Evolutionary conservation across 345 rosid genomes (phyloP).

Genomic region (Brassica juncea): DNA sequence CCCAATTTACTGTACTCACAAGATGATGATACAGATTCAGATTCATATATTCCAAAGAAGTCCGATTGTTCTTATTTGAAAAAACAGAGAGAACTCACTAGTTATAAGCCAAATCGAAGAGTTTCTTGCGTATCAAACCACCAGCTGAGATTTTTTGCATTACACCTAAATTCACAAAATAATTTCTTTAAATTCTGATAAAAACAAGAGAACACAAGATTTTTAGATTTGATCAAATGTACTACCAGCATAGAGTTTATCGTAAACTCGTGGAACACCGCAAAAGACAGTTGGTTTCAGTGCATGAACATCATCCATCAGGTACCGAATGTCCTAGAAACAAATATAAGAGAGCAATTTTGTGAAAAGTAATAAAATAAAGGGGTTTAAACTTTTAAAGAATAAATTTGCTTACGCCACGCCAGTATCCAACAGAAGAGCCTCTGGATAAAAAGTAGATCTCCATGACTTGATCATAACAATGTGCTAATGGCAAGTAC

Average conservation of each 20-base stretch:
- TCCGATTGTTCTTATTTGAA: neutral
- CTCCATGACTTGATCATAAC: constrained; percentile 84
- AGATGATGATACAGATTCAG: constrained; percentile 3
- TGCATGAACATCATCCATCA: constrained; percentile 86
- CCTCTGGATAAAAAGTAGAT: constrained; percentile 74
- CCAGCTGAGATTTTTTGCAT: constrained; percentile 64
- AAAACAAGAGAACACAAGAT: neutral
- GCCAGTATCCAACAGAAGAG: constrained; percentile 90
- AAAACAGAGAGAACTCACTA: constrained; percentile 58
- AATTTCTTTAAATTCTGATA: neutral
- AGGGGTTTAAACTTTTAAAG: neutral
- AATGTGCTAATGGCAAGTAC: constrained; percentile 90
- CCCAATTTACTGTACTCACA: constrained; percentile 63
- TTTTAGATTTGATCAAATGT: neutral
- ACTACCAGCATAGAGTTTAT: constrained; percentile 72
- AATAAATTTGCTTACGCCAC: constrained; percentile 55
- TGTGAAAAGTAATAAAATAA: neutral
- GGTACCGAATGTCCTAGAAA: constrained; percentile 63
- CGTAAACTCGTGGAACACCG: constrained; percentile 91
- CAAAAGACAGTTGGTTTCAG: constrained; percentile 80
- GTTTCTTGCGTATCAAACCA: constrained; percentile 60
- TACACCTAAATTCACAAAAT: constrained; percentile 57
- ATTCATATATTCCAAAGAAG: neutral
- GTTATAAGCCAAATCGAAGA: constrained; percentile 75
- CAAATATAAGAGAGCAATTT: neutral